Evolutionary conservation across 208 protist genomes (phyloP).

Genomic region (Dictyostelium gargantuum): DNA sequence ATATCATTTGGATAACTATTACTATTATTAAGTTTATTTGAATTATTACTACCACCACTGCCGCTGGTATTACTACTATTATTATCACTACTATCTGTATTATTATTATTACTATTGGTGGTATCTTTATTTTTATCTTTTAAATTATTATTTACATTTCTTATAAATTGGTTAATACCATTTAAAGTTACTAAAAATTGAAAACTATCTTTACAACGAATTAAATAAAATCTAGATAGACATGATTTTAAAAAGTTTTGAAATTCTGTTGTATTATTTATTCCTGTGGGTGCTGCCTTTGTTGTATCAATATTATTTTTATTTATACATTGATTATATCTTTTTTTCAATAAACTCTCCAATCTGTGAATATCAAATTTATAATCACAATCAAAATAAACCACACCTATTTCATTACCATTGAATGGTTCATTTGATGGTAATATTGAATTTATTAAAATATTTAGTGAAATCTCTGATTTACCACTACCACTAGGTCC

Average conservation of each 20-base stretch:
- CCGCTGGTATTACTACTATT: not conserved
- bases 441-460: not conserved
- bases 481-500: not conserved
- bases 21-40: not conserved
- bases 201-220: conserved; percentile 10
- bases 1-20: not conserved
- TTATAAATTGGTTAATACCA: not conserved
- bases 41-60: too few species aligned
- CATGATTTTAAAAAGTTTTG: conserved; percentile 4
- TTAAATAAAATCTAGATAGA: not conserved
- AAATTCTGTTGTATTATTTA: not conserved
- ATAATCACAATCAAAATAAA: conserved; percentile 57
- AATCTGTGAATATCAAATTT: conserved; percentile 33
- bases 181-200: conserved; percentile 14
- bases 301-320: not conserved
- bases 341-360: not conserved
- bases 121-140: not conserved
- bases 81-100: not conserved
- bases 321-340: not conserved
- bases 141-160: not conserved
- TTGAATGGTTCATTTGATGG: not conserved
- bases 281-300: too few species aligned
- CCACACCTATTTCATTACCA: conserved; percentile 32
- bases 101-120: not conserved
- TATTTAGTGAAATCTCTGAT: not conserved